These are phyloP conservation scores for Suhomyces bokatorum DNA, from an alignment of 1,139 yeast species.

Conservation along the genomic window DNA sequence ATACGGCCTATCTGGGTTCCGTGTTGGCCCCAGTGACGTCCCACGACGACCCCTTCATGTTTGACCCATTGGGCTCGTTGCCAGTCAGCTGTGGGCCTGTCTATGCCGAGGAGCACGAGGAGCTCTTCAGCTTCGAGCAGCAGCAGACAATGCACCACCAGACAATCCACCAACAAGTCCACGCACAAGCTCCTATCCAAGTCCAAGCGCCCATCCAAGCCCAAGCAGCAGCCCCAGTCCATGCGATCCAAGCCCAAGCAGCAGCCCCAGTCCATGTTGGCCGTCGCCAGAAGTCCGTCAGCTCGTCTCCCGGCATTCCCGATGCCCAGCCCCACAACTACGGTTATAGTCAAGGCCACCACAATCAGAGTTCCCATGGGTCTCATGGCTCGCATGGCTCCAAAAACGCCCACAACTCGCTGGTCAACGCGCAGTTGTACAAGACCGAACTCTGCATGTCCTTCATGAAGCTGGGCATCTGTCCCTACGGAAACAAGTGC, in stretches of 20 bases:
- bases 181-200: too few relatives aligned
- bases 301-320: slow-evolving; percentile 1
- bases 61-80: background rate
- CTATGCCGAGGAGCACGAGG: slow-evolving; percentile 20
- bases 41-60: slow-evolving; percentile 24
- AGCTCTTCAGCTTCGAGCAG: slow-evolving; percentile 28
- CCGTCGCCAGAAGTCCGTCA: slow-evolving; percentile 6
- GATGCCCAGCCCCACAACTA: background rate
- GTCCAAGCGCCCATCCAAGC: background rate
- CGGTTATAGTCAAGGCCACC: background rate
- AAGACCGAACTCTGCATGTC: slow-evolving; percentile 90
- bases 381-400: too few relatives aligned
- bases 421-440: slow-evolving; percentile 71
- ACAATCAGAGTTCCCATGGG: too few relatives aligned
- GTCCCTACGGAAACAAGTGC: slow-evolving; percentile 90
- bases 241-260: too few relatives aligned
- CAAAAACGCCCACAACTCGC: slow-evolving; percentile 20
- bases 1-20: too few relatives aligned
- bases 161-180: background rate
- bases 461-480: slow-evolving; percentile 66
- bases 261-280: too few relatives aligned
- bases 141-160: slow-evolving; percentile 6
- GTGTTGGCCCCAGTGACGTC: slow-evolving; percentile 8
- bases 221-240: too few relatives aligned
- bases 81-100: background rate